These are phyloP conservation scores for Ilex asprella DNA, from an alignment of 257 asterid species.

Conservation along the genomic window DNA sequence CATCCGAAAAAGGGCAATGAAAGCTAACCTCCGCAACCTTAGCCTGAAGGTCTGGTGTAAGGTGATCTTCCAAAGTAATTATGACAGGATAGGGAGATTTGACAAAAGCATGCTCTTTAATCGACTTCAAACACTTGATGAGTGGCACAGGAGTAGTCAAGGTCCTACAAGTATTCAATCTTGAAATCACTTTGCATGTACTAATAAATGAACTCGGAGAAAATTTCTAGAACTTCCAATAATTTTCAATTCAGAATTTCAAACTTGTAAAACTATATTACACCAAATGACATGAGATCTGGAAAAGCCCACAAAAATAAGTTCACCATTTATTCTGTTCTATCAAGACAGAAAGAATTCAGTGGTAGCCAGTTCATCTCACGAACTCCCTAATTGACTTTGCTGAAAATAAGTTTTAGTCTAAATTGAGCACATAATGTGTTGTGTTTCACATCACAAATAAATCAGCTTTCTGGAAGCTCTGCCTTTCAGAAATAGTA, in stretches of 20 bases:
- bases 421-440: too few relatives aligned
- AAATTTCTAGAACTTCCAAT: too few relatives aligned
- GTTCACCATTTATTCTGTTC: too few relatives aligned
- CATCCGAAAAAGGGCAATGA: background rate
- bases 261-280: background rate
- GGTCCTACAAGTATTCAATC: slow-evolving; percentile 50
- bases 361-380: too few relatives aligned
- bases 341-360: too few relatives aligned
- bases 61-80: slow-evolving; percentile 87
- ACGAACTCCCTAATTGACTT: too few relatives aligned
- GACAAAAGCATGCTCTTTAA: slow-evolving; percentile 70
- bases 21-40: slow-evolving; percentile 77
- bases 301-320: background rate
- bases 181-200: background rate
- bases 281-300: background rate
- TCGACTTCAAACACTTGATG: slow-evolving; percentile 66
- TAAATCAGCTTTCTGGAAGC: too few relatives aligned
- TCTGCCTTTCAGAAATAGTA: too few relatives aligned
- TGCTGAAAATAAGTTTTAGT: too few relatives aligned
- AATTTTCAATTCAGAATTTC: background rate
- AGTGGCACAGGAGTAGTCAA: slow-evolving; percentile 78
- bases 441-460: too few relatives aligned
- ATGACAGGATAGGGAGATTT: slow-evolving; percentile 84
- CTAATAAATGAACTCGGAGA: background rate
- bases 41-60: slow-evolving; percentile 81